Percentiles rank a stretch among this genome's conserved stretches.
Evolutionary conservation across 2,329 filamentous ascomycete genomes (phyloP).

Genomic region (Botryotinia globosa): DNA sequence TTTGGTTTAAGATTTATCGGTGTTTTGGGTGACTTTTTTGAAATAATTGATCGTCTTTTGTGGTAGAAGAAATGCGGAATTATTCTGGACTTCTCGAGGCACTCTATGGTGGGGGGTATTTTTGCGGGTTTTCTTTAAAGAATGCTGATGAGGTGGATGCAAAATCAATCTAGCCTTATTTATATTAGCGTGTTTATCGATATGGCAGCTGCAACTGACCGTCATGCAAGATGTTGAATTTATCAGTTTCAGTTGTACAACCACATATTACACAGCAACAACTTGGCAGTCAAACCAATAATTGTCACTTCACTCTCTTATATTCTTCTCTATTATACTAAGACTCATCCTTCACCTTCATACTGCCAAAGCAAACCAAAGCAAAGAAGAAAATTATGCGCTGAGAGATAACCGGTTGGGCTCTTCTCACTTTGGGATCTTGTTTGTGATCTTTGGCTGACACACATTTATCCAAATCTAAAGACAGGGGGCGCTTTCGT

Average conservation of each 20-base stretch:
- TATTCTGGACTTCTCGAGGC: constrained; percentile 15
- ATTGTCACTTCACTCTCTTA: constrained; percentile 4
- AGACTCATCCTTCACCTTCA: neutral
- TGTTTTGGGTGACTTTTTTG: constrained; percentile 4
- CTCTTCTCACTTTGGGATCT: constrained; percentile 41
- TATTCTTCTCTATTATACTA: neutral
- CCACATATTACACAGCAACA: neutral
- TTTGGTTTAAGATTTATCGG: constrained; percentile 39
- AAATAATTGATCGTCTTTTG: neutral
- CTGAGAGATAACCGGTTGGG: constrained; percentile 39
- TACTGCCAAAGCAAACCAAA: neutral
- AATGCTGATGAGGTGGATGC: constrained; percentile 1
- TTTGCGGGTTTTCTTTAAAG: constrained; percentile 15
- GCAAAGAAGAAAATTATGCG: constrained; percentile 28
- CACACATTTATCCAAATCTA: constrained; percentile 34
- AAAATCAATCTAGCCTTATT: neutral
- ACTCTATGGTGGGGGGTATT: constrained; percentile 8
- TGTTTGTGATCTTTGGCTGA: constrained; percentile 41
- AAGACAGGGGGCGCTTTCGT: constrained; percentile 38
- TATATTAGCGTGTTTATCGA: neutral
- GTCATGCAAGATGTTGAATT: constrained; percentile 17
- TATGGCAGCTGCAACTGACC: constrained; percentile 16
- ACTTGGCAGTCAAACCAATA: neutral
- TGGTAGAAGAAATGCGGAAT: constrained; percentile 7
- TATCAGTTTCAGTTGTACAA: constrained; percentile 1